Conservation (phyloP, 805 yeast genomes). For the Wickerhamiella azyma region DNA sequence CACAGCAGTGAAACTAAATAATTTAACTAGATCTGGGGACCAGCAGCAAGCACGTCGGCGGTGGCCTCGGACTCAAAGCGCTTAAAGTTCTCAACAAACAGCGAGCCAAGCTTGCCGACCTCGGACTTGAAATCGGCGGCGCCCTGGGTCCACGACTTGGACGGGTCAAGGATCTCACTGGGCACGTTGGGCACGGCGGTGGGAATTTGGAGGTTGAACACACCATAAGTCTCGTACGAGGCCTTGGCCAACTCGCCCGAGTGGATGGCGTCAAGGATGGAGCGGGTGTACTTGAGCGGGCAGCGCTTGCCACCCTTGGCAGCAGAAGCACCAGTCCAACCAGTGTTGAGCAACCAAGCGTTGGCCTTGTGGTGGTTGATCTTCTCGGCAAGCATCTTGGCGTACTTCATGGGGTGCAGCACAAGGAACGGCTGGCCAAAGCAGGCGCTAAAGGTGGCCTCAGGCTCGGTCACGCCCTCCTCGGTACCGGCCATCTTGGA, state of each 20-base stretch:
- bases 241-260: constrained; percentile 72
- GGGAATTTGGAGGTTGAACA: constrained; percentile 81
- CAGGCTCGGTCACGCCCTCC: constrained; percentile 96
- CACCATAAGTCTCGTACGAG: constrained; percentile 72
- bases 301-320: constrained; percentile 93
- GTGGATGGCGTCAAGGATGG: constrained; percentile 87
- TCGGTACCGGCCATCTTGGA: constrained; percentile 99
- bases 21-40: constrained; percentile 43
- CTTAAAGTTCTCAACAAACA: constrained; percentile 77
- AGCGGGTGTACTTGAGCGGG: constrained; percentile 94
- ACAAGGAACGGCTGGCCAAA: constrained; percentile 98
- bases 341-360: constrained; percentile 96
- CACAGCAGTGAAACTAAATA: background rate
- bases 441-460: constrained; percentile 95
- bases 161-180: constrained; percentile 69
- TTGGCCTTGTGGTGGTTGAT: constrained; percentile 75
- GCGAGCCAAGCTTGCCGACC: constrained; percentile 51
- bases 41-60: constrained; percentile 80
- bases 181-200: constrained; percentile 74
- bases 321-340: constrained; percentile 95
- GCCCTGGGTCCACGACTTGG: constrained; percentile 62
- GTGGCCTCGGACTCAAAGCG: constrained; percentile 76
- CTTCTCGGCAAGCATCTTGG: constrained; percentile 89
- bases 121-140: constrained; percentile 38
- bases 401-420: constrained; percentile 95